These are phyloP conservation scores for Bruguiera parviflora DNA, from an alignment of 345 rosid species.

Conservation along the genomic window DNA sequence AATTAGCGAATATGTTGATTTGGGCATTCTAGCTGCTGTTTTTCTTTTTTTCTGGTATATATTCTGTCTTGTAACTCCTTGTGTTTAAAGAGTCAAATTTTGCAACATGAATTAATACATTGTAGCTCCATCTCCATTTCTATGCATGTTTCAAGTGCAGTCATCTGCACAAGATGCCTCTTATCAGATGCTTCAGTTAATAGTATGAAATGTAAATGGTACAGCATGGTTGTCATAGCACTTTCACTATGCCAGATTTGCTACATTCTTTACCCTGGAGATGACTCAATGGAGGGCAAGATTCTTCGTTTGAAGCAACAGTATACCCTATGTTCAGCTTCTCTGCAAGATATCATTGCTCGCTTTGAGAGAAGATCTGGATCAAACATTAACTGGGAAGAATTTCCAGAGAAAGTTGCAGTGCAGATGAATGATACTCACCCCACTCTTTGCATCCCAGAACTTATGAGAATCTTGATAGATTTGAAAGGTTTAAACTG, in stretches of 20 bases:
- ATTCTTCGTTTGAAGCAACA: constrained; percentile 79
- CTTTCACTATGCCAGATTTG: constrained; percentile 46
- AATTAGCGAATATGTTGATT: not conserved
- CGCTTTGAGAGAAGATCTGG: constrained; percentile 74
- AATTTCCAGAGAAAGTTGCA: constrained; percentile 76
- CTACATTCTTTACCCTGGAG: constrained; percentile 76
- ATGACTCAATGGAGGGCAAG: constrained; percentile 74
- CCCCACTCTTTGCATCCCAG: constrained; percentile 79
- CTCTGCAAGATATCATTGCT: constrained; percentile 69
- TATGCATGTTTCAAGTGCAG: not conserved
- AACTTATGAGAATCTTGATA: constrained; percentile 67
- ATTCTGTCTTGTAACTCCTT: not conserved
- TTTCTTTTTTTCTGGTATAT: not conserved
- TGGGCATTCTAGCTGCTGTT: not conserved
- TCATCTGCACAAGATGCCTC: not conserved
- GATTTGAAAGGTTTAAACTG: constrained; percentile 70
- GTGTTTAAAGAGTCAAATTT: no score
- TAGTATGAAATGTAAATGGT: not conserved
- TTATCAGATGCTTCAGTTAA: not conserved
- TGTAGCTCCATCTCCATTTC: not conserved
- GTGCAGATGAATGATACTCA: constrained; percentile 86
- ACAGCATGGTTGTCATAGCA: not conserved
- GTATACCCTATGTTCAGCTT: constrained; percentile 78
- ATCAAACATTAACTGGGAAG: constrained; percentile 55
- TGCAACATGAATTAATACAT: not conserved